Base-by-base conservation (phyloP, 2,329 filamentous ascomycete species). In the Colletotrichum caudatum region DNA sequence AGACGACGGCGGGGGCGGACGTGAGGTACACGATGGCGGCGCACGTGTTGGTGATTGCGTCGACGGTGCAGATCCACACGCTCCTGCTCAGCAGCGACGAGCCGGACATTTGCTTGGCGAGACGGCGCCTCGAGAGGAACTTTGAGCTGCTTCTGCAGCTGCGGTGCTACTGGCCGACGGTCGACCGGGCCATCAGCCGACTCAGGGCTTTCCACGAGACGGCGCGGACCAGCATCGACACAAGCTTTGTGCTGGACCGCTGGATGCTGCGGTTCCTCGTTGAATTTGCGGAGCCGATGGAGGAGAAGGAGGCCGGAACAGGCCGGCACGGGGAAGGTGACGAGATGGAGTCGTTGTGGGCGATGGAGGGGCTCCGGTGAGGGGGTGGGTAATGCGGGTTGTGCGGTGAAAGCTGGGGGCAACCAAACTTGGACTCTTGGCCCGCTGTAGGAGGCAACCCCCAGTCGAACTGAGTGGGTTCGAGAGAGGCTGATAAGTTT, bases 1-100 rank as follows among this genome's bases (percentile, higher is more conserved):
- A 80, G 23, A 77, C 78, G 9, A 79, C 76, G 7, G 73, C 80
- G 6, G 75, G 79, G 48, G 82, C 81, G 64, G 81, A 84, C 48
- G 81, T 82, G 5, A 78, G 81, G 33, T 85, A 85, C 67, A 80
- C 78, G 6, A 82, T 84, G 77, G 81, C 85, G 1, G 84, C 82
- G 0, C 84, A 86, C 74, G 82, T 85, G 37, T 76, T 85, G 6
- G 81, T 85, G 9, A 82, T 86, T 46, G 79, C 83, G 1, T 86
- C 84, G 1, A 84, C 84, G 0, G 79, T 86, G 0, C 81, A 85
- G 65, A 79, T 86, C 16, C 84, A 86, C 66, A 85, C 78, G 0
- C 78, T 86, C 2, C 77, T 86, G 0, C 84, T 85, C 71, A 78
- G 77, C 58, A 75, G 75, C 0, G 77, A 81, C 33, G 79, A 83